phyloP scores from a whole-genome alignment of 441 rosid genomes.

The Hura crepitans region DNA sequence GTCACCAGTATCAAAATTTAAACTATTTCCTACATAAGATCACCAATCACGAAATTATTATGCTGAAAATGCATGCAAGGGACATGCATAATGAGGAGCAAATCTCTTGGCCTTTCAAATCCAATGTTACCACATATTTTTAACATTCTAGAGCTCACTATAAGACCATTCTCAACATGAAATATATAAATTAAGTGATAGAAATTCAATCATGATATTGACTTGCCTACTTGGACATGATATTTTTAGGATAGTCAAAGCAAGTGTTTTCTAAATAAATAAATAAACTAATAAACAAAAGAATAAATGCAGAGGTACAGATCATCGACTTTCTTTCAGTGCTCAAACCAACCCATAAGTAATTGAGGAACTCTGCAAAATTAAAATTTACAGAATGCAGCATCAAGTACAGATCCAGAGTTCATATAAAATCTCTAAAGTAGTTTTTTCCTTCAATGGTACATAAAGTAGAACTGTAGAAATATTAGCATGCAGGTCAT shows the following conservation, averaged over 20 bases:
- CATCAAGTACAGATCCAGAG: background rate
- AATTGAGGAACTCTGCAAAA: background rate
- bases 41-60: background rate
- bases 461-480: conserved; percentile 1
- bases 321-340: background rate
- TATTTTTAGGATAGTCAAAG: background rate
- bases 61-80: background rate
- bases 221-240: background rate
- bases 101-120: no score
- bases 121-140: background rate
- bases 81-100: background rate
- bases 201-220: background rate
- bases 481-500: background rate
- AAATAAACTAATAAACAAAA: background rate
- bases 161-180: background rate
- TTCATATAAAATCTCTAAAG: no score
- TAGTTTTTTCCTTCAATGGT: background rate
- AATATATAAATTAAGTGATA: background rate
- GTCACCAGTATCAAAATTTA: background rate
- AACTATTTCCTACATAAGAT: background rate
- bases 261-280: background rate
- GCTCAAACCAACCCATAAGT: background rate
- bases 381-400: background rate
- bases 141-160: background rate
- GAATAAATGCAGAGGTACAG: background rate